Percentiles rank a stretch among this genome's conserved stretches.
phyloP scores from a whole-genome alignment of 176 grass and related monocot genomes.

The Alloteropsis semialata region DNA sequence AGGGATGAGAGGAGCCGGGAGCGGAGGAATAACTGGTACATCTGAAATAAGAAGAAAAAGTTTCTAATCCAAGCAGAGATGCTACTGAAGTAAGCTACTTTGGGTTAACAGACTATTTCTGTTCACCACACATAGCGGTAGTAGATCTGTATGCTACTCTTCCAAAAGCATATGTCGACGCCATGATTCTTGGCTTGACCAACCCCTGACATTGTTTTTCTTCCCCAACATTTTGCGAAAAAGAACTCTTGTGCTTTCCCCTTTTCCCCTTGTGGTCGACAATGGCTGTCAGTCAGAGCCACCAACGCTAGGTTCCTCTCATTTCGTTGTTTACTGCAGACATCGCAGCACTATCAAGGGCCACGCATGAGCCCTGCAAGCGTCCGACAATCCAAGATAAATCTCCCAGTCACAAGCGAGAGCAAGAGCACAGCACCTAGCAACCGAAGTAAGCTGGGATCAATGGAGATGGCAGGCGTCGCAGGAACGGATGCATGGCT shows the following conservation, averaged over 20 bases:
- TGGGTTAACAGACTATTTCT: too few species aligned
- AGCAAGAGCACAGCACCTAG: background rate
- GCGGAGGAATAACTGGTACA: too few species aligned
- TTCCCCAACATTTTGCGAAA: background rate
- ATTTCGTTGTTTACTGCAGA: background rate
- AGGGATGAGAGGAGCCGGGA: too few species aligned
- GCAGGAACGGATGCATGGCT: constrained; percentile 3
- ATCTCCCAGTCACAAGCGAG: too few species aligned
- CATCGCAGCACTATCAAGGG: background rate
- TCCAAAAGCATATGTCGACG: background rate
- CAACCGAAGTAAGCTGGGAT: background rate
- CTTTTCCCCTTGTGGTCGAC: constrained; percentile 21
- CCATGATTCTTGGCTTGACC: background rate
- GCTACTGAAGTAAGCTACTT: too few species aligned
- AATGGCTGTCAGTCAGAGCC: constrained; percentile 23
- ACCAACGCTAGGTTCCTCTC: background rate
- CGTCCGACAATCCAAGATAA: background rate
- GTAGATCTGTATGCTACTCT: too few species aligned
- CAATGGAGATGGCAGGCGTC: constrained; percentile 13
- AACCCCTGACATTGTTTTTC: background rate
- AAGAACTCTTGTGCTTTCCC: background rate
- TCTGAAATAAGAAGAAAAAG: too few species aligned
- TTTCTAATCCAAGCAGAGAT: too few species aligned
- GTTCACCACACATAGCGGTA: too few species aligned
- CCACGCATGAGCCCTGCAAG: background rate